A percentile compares a stretch with the other conserved stretches of the same genome.
Evolutionary conservation across 139 green algal species (phyloP).

Genomic region (Picochlorum sp.): DNA sequence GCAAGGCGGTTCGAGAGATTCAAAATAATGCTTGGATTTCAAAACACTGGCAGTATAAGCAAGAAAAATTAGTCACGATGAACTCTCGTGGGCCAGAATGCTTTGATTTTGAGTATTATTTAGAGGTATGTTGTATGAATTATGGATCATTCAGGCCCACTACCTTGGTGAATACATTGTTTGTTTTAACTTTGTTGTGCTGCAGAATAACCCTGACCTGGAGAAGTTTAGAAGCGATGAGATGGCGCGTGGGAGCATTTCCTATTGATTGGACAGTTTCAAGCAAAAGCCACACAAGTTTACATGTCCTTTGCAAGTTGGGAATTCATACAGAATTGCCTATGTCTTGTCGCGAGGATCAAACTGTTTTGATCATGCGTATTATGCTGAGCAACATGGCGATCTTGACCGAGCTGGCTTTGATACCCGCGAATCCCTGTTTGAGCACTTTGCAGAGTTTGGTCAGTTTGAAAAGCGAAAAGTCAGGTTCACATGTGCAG

Average conservation of each 20-base stretch:
- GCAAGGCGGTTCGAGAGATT: constrained; percentile 2
- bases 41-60: constrained; percentile 9
- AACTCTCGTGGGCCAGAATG: constrained; percentile 32
- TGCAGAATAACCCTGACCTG: constrained; percentile 26
- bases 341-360: constrained; percentile 17
- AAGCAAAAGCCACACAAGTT: constrained; percentile 36
- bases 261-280: constrained; percentile 62
- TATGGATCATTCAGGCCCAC: background rate
- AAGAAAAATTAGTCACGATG: constrained; percentile 23
- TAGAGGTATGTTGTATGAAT: constrained; percentile 14
- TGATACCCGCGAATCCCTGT: constrained; percentile 11
- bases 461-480: constrained; percentile 29
- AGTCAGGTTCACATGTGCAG: constrained; percentile 18
- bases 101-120: constrained; percentile 42
- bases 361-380: constrained; percentile 32
- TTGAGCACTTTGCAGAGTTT: constrained; percentile 23
- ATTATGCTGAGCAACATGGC: constrained; percentile 17
- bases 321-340: constrained; percentile 17
- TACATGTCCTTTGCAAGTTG: constrained; percentile 24
- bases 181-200: background rate
- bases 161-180: background rate
- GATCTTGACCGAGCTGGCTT: constrained; percentile 20
- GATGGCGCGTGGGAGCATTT: constrained; percentile 55
- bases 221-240: background rate
- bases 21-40: constrained; percentile 29